Conservation (phyloP, 805 yeast species). For the Kodamaea neixiangensis region DNA sequence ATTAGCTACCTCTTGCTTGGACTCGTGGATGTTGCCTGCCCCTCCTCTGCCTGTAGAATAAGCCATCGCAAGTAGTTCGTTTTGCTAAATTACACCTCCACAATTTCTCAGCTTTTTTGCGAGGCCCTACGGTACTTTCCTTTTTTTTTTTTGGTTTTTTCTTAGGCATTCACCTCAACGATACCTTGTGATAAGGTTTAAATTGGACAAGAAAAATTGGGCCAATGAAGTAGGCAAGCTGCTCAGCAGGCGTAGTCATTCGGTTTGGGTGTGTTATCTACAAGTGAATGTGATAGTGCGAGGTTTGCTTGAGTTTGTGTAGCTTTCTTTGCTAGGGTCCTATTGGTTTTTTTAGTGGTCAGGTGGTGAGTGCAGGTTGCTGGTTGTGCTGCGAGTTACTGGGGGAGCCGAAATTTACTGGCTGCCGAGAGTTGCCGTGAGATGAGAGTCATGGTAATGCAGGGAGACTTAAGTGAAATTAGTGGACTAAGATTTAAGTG, state of each 20-base stretch:
- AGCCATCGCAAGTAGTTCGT: constrained; percentile 18
- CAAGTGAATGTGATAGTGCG: not conserved
- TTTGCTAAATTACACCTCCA: constrained; percentile 4
- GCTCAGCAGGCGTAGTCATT: not conserved
- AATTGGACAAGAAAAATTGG: not conserved
- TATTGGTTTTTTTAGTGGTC: too few species aligned
- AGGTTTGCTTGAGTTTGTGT: too few species aligned
- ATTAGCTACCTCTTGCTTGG: constrained; percentile 19
- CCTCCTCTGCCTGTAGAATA: constrained; percentile 43
- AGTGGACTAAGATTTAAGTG: too few species aligned
- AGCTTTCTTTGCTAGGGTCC: too few species aligned
- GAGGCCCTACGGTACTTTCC: not conserved
- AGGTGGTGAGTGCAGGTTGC: too few species aligned
- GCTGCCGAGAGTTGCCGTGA: too few species aligned
- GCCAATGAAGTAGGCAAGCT: not conserved
- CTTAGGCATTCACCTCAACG: constrained; percentile 1
- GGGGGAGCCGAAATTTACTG: too few species aligned
- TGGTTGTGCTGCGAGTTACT: too few species aligned
- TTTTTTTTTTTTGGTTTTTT: constrained; percentile 1
- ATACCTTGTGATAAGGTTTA: not conserved
- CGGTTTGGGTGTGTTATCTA: not conserved
- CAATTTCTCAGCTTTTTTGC: not conserved
- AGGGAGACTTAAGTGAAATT: too few species aligned
- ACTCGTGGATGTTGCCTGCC: constrained; percentile 35
- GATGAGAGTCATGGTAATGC: too few species aligned